A percentile compares a stretch with the other conserved stretches of the same genome.
These are phyloP conservation scores for Plenodomus lindquistii DNA, from an alignment of 2,329 filamentous ascomycete species.

Conservation along the genomic window DNA sequence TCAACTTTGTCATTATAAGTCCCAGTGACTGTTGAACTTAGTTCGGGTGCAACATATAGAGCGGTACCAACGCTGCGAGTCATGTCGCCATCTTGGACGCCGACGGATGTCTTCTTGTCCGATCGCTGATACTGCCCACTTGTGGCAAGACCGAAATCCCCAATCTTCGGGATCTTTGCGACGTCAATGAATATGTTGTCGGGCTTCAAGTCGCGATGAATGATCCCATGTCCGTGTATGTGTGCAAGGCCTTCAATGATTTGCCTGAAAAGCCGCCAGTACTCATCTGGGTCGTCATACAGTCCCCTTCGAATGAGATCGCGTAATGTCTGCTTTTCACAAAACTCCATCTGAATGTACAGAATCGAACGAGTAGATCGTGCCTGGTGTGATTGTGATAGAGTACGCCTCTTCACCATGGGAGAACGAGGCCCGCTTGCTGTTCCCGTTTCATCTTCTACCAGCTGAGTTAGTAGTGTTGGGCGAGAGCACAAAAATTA, in stretches of 20 bases:
- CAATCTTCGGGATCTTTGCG: constrained; percentile 88
- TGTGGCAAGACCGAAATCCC: constrained; percentile 93
- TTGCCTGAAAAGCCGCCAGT: constrained; percentile 90
- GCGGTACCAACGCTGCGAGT: constrained; percentile 75
- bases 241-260: constrained; percentile 87
- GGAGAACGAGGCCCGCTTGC: constrained; percentile 41
- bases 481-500: not conserved
- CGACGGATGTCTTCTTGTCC: constrained; percentile 54
- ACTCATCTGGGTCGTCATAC: constrained; percentile 72
- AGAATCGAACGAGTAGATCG: constrained; percentile 71
- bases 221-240: constrained; percentile 88
- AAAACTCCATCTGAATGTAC: constrained; percentile 99
- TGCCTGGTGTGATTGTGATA: constrained; percentile 51
- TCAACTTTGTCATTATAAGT: constrained; percentile 94
- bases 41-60: constrained; percentile 90
- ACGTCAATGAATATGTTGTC: constrained; percentile 97
- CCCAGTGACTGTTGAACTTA: constrained; percentile 73
- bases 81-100: constrained; percentile 59
- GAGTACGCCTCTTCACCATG: constrained; percentile 41
- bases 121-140: constrained; percentile 72
- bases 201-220: constrained; percentile 94
- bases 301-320: constrained; percentile 81
- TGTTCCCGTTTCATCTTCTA: constrained; percentile 53
- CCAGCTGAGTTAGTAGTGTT: constrained; percentile 8
- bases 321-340: constrained; percentile 87